Evolutionary conservation across 1,284 basidiomycete species (phyloP).

Genomic region (Singerocomus inundabilis): DNA sequence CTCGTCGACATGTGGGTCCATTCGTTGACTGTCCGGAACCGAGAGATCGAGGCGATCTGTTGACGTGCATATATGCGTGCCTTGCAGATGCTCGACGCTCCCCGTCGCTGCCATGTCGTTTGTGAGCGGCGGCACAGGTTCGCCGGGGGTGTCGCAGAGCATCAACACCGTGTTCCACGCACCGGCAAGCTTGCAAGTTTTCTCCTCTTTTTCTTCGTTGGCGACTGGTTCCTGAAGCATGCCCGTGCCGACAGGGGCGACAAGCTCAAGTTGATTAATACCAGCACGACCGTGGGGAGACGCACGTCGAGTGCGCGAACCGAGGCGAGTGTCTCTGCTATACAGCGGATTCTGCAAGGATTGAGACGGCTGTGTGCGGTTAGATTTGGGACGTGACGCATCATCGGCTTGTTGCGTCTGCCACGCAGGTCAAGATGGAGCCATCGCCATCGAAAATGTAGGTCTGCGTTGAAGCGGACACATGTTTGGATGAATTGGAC

Average conservation of each 20-base stretch:
- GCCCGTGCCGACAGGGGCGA: slow-evolving; percentile 40
- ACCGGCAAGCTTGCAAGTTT: slow-evolving; percentile 46
- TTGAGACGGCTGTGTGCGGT: background rate
- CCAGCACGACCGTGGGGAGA: slow-evolving; percentile 43
- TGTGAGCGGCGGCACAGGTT: slow-evolving; percentile 26
- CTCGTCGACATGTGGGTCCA: slow-evolving; percentile 47
- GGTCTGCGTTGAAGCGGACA: too few species aligned
- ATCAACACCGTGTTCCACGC: slow-evolving; percentile 53
- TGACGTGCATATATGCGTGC: background rate
- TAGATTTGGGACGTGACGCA: slow-evolving; percentile 57
- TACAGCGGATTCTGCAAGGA: background rate
- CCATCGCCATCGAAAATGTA: slow-evolving; percentile 41
- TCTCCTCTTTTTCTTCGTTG: background rate
- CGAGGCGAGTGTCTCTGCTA: slow-evolving; percentile 40
- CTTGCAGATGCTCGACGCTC: slow-evolving; percentile 46
- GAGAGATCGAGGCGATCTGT: background rate
- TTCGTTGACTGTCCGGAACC: background rate
- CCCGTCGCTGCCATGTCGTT: slow-evolving; percentile 36
- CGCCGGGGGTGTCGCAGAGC: slow-evolving; percentile 41
- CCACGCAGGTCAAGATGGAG: slow-evolving; percentile 55
- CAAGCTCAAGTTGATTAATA: slow-evolving; percentile 46
- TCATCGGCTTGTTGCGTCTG: slow-evolving; percentile 51
- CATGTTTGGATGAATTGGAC: background rate
- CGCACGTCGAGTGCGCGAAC: slow-evolving; percentile 43
- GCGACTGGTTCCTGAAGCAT: background rate